These are phyloP conservation scores for Zygotorulaspora sp. DNA, from an alignment of 805 yeast genomes.

Conservation along the genomic window DNA sequence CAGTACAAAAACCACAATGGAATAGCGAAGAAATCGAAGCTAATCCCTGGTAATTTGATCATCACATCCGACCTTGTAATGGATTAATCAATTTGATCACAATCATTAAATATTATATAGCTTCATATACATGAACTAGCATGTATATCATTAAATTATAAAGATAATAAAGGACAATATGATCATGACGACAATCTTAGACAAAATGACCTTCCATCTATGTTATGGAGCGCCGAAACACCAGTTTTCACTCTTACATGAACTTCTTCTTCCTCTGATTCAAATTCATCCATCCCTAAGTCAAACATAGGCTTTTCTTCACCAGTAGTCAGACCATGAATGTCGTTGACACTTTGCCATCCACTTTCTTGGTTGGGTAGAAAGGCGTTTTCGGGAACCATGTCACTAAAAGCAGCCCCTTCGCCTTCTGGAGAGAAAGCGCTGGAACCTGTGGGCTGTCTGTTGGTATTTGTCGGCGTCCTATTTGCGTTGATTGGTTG, in stretches of 20 bases:
- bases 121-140: neutral
- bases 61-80: too few species aligned
- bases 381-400: conserved; percentile 12
- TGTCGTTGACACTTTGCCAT: conserved; percentile 33
- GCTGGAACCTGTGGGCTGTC: neutral
- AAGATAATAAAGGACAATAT: neutral
- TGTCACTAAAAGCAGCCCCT: conserved; percentile 11
- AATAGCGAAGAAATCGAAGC: conserved; percentile 48
- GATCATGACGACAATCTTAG: conserved; percentile 19
- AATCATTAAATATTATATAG: too few species aligned
- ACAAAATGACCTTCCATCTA: conserved; percentile 34
- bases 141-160: neutral
- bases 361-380: conserved; percentile 20
- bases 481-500: neutral
- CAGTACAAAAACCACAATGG: conserved; percentile 38
- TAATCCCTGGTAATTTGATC: conserved; percentile 64
- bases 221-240: conserved; percentile 39
- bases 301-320: conserved; percentile 13
- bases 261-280: conserved; percentile 30
- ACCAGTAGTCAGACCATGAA: conserved; percentile 24
- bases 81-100: too few species aligned
- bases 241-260: conserved; percentile 44
- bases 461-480: neutral
- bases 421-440: conserved; percentile 3
- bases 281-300: conserved; percentile 1